These are phyloP conservation scores for Pleurostoma richardsiae DNA, from an alignment of 2,329 filamentous ascomycete genomes.

Conservation along the genomic window DNA sequence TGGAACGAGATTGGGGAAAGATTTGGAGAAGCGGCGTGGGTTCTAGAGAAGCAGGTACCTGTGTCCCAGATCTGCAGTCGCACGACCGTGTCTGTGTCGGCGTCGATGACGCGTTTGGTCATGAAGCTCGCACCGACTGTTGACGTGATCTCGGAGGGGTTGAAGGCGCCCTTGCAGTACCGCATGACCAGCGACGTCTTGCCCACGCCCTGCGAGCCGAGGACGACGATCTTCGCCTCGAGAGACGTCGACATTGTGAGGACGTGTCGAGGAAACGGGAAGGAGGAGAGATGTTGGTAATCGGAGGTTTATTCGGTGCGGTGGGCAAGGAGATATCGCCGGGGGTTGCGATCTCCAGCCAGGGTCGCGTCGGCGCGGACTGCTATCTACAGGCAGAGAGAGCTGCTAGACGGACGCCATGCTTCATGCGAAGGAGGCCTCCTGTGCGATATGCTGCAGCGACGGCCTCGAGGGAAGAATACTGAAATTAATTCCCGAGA, in stretches of 20 bases:
- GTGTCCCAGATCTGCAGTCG: constrained; percentile 97
- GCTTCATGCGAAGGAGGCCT: too few species aligned
- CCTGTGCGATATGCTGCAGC: too few species aligned
- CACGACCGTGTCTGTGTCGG: constrained; percentile 78
- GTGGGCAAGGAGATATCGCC: too few species aligned
- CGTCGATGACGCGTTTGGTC: constrained; percentile 75
- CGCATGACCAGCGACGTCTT: constrained; percentile 76
- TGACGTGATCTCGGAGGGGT: constrained; percentile 57
- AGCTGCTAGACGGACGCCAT: too few species aligned
- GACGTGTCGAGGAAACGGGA: neutral
- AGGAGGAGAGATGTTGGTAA: neutral
- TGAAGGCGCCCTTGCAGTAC: constrained; percentile 68
- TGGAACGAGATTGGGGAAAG: constrained; percentile 5
- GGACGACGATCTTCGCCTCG: constrained; percentile 77
- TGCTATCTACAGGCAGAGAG: too few species aligned
- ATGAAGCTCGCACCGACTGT: constrained; percentile 80
- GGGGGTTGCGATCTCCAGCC: too few species aligned
- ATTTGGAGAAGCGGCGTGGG: neutral
- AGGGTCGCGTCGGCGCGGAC: too few species aligned
- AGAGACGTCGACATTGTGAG: constrained; percentile 47
- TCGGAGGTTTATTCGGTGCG: too few species aligned
- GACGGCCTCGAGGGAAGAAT: too few species aligned
- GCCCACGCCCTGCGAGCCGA: constrained; percentile 74
- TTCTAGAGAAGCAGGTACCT: constrained; percentile 33
- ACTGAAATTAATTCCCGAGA: too few species aligned